Conservation (phyloP, 2,329 filamentous ascomycete genomes). For the Ciborinia camelliae region DNA sequence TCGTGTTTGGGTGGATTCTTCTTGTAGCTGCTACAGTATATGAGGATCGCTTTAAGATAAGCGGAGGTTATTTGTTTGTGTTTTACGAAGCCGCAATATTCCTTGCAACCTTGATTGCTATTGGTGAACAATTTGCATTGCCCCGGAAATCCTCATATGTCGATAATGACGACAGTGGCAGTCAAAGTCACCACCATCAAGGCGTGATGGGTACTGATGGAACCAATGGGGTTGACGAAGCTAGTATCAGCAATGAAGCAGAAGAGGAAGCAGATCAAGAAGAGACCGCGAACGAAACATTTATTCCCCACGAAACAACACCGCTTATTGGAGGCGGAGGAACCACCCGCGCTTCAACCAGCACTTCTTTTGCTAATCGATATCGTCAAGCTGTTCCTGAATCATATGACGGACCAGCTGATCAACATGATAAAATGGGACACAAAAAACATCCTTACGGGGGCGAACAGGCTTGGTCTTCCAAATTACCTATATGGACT, state of each 20-base stretch:
- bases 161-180: conserved; percentile 46
- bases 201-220: conserved; percentile 37
- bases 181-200: conserved; percentile 30
- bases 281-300: background rate
- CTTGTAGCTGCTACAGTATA: conserved; percentile 71
- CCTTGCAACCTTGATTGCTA: conserved; percentile 68
- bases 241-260: conserved; percentile 32
- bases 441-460: conserved; percentile 51
- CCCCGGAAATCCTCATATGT: conserved; percentile 69
- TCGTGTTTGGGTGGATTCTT: conserved; percentile 67
- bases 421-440: conserved; percentile 30
- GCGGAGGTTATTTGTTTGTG: conserved; percentile 74
- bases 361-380: conserved; percentile 55
- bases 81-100: conserved; percentile 77
- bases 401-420: conserved; percentile 28
- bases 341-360: conserved; percentile 49
- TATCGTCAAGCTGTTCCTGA: conserved; percentile 38
- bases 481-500: conserved; percentile 72
- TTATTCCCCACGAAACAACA: conserved; percentile 47
- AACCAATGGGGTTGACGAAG: conserved; percentile 40
- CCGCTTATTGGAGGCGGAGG: conserved; percentile 47
- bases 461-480: conserved; percentile 83
- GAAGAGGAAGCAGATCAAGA: conserved; percentile 35
- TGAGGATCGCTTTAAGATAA: conserved; percentile 70
- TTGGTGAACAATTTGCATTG: conserved; percentile 77